Evolutionary conservation across 305 asterid species (phyloP).

Genomic region (Fraxinus sp.): DNA sequence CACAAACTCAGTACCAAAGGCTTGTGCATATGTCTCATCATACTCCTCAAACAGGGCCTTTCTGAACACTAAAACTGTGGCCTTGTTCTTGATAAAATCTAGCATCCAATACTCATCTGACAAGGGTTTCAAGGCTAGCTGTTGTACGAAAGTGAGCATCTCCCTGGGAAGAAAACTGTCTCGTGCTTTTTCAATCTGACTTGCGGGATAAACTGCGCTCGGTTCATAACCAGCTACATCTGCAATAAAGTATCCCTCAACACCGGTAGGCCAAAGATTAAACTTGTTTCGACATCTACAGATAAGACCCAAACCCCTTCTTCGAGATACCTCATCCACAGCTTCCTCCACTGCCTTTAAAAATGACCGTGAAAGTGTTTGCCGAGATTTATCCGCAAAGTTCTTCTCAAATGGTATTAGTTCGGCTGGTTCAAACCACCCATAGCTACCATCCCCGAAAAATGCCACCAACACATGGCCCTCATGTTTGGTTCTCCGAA

Average conservation of each 20-base stretch:
- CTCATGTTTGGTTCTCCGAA: conserved; percentile 65
- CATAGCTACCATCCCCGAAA: conserved; percentile 87
- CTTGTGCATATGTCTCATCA: conserved; percentile 92
- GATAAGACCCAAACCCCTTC: conserved; percentile 67
- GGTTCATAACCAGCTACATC: conserved; percentile 66
- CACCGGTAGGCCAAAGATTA: conserved; percentile 52
- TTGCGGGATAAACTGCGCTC: conserved; percentile 44
- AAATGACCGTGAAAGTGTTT: conserved; percentile 54
- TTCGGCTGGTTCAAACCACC: conserved; percentile 86
- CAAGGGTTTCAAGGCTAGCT: conserved; percentile 61
- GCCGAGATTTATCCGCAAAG: conserved; percentile 69
- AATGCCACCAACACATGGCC: conserved; percentile 87
- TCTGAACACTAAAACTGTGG: conserved; percentile 60
- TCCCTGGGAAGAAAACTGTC: conserved; percentile 58
- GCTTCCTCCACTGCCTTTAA: conserved; percentile 80
- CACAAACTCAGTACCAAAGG: conserved; percentile 65
- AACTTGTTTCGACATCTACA: conserved; percentile 70
- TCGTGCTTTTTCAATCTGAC: conserved; percentile 70
- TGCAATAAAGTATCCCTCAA: conserved; percentile 60
- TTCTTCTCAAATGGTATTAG: conserved; percentile 72
- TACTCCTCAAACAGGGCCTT: conserved; percentile 73
- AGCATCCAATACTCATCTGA: conserved; percentile 33
- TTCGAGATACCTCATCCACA: conserved; percentile 68
- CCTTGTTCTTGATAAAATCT: conserved; percentile 61
- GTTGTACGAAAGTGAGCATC: conserved; percentile 51